Conservation (phyloP, 2,329 filamentous ascomycete genomes). For the Paracoccidioides lutzii region DNA sequence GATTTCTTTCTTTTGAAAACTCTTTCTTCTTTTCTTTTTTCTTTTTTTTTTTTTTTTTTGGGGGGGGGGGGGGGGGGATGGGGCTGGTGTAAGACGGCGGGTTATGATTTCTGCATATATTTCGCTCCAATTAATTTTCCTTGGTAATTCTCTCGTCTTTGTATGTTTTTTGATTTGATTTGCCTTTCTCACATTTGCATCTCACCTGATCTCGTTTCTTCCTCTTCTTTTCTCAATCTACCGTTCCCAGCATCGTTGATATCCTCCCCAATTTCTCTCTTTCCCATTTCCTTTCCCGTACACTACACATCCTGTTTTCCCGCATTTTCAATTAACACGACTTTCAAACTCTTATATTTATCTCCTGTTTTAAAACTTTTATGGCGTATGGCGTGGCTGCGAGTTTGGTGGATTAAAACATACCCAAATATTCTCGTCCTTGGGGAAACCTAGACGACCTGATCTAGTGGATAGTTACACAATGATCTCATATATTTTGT, state of each 20-base stretch:
- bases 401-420: constrained; percentile 4
- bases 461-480: constrained; percentile 4
- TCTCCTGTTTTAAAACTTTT: too few relatives aligned
- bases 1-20: too few relatives aligned
- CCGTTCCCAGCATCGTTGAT: constrained; percentile 1
- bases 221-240: not conserved
- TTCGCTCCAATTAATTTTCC: constrained; percentile 10
- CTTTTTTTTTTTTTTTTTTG: constrained; percentile 10
- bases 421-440: constrained; percentile 2
- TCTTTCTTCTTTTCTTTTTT: constrained; percentile 4
- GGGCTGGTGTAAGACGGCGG: not conserved
- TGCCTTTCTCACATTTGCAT: not conserved
- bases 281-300: not conserved
- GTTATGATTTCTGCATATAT: constrained; percentile 13
- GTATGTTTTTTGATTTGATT: not conserved
- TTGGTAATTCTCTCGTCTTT: constrained; percentile 1
- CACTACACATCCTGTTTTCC: too few relatives aligned
- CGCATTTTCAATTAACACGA: not conserved
- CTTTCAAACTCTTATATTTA: not conserved
- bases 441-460: constrained; percentile 6
- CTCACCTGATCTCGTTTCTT: not conserved
- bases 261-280: not conserved
- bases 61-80: too few relatives aligned
- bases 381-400: constrained; percentile 3
- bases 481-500: not conserved